phyloP scores from a whole-genome alignment of 2,329 filamentous ascomycete genomes.

The Blastomyces parvus region DNA sequence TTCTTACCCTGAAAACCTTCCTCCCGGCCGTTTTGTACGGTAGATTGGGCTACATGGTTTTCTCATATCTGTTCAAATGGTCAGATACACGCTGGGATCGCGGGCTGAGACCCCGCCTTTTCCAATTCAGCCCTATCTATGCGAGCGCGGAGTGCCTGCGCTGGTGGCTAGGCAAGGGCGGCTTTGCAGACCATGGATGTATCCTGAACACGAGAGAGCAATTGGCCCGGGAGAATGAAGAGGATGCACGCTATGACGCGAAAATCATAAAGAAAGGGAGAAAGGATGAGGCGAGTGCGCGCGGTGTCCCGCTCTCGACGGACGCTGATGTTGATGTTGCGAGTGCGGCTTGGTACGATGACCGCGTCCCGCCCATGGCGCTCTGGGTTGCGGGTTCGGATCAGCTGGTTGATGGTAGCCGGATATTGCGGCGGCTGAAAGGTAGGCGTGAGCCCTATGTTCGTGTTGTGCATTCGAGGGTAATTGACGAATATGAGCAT shows the following conservation, averaged over 20 bases:
- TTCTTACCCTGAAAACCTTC: conserved; percentile 71
- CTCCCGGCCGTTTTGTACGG: conserved; percentile 63
- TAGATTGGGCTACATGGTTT: conserved; percentile 76
- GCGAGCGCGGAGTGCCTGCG: conserved; percentile 84
- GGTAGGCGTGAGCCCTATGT: conserved; percentile 73
- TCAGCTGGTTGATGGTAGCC: conserved; percentile 70
- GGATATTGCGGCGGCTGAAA: conserved; percentile 64
- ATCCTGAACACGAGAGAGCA: conserved; percentile 72
- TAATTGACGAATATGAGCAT: conserved; percentile 84
- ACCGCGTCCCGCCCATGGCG: conserved; percentile 69
- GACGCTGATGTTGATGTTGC: conserved; percentile 12
- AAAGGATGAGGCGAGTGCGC: not conserved
- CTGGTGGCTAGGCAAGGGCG: conserved; percentile 88
- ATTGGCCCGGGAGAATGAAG: conserved; percentile 49
- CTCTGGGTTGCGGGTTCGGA: conserved; percentile 81
- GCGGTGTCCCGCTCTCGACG: not conserved
- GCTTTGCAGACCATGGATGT: conserved; percentile 76
- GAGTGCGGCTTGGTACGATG: conserved; percentile 66
- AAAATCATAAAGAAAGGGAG: not conserved
- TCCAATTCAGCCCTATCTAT: conserved; percentile 86
- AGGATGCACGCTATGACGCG: conserved; percentile 20
- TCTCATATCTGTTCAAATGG: conserved; percentile 85
- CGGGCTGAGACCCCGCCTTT: conserved; percentile 68
- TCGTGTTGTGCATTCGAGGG: conserved; percentile 66
- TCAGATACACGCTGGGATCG: conserved; percentile 75